Evolutionary conservation across 352 stramenopile species (phyloP).

Genomic region (Plasmopara halstedii): DNA sequence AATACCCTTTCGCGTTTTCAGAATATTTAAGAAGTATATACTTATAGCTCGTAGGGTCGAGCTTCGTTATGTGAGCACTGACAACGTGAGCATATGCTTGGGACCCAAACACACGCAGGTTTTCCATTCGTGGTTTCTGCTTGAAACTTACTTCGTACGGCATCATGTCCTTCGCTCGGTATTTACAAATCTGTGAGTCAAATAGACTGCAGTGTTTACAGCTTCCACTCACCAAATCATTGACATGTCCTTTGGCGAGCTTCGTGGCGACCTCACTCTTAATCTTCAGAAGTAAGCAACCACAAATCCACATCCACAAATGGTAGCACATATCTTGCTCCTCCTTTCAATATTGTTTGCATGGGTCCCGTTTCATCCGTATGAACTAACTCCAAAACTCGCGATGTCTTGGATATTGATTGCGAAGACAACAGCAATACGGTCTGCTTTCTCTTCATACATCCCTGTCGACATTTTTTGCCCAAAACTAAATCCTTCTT

Average conservation of each 20-base stretch:
- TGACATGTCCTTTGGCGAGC: too few relatives aligned
- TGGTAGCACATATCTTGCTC: not conserved
- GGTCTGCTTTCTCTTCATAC: slow-evolving; percentile 1
- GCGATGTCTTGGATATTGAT: slow-evolving; percentile 1
- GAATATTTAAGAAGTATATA: not conserved
- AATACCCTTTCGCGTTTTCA: slow-evolving; percentile 7
- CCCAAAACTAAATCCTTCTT: slow-evolving; percentile 1
- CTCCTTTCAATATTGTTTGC: slow-evolving; percentile 1
- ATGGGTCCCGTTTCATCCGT: too few relatives aligned
- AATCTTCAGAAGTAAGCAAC: not conserved
- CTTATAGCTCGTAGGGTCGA: too few relatives aligned
- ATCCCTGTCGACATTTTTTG: slow-evolving; percentile 14
- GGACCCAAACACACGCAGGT: not conserved
- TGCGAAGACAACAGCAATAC: too few relatives aligned
- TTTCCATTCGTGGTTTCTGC: too few relatives aligned
- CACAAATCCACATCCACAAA: not conserved
- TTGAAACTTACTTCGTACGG: not conserved
- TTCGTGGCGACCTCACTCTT: slow-evolving; percentile 1
- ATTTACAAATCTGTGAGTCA: not conserved
- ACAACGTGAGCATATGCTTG: not conserved
- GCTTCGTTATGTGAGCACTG: not conserved
- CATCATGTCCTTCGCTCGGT: not conserved
- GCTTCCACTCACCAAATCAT: too few relatives aligned
- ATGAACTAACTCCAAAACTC: slow-evolving; percentile 1
- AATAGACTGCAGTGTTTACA: too few relatives aligned